Base-by-base conservation (phyloP, 352 stramenopile species). In the Hyaloperonospora arabidopsidis region DNA sequence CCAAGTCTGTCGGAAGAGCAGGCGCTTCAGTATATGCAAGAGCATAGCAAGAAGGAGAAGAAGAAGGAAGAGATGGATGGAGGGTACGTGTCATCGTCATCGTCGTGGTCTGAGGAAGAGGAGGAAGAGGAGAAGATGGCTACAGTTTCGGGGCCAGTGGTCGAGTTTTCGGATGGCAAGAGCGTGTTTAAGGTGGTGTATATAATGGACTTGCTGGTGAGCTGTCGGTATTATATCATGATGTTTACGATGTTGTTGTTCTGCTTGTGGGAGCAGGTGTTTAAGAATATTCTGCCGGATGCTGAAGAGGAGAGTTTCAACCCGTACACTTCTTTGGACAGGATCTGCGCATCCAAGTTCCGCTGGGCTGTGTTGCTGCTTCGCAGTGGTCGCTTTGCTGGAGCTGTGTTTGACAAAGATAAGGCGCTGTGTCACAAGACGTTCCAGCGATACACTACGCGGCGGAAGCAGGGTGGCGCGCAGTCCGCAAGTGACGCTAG, bases 381-480 rank as follows among this genome's bases (percentile, higher is more conserved):
- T 15, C 87, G 86, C 54, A 96, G 84, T 43, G 93, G 93, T 13
- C 74, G 91, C 45, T 97, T 98, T 70, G 92, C 89, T 4, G 87
- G 81, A 5, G 91, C 82, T 15, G 73, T 97, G 6, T 97, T 95
- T 65, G 69, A 91, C 34, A 76, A 81, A 59, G 85, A 91, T 34
- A 90, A 87, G 61, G 94, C 89, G 34, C 23, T 97, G 15, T 81
- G 79, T 38, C 93, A 98, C 66, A 95, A 93, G 65, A 93, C 90
- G 38, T 96, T 92, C 43, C 80, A 93, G 53, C 73, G 89, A 15
- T 98, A 98, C 71, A 98, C 93, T 7, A 86, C 93, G 5, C 81
- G 93, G 32, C 84, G 92, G 49, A 96, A 96, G 49, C 93, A 98
- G 62, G 93, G 93, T 19, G 94, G 93, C 5, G 86, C 79, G 12